Evolutionary conservation across 208 protist species (phyloP).

Genomic region (Kentomonas sorsogonicus): DNA sequence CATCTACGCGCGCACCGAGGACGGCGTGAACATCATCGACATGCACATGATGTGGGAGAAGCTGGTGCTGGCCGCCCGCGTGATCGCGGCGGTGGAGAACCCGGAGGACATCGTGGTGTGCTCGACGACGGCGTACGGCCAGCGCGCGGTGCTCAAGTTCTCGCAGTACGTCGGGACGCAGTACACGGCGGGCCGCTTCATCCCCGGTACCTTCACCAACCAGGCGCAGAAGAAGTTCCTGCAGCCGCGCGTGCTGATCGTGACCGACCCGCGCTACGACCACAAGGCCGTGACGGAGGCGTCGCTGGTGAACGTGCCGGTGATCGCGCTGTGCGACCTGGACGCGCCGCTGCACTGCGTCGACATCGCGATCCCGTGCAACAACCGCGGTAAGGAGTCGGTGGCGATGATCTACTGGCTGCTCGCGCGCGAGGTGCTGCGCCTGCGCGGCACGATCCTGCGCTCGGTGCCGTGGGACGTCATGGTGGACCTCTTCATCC

Average conservation of each 20-base stretch:
- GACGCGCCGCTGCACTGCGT: conserved; percentile 96
- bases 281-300: conserved; percentile 96
- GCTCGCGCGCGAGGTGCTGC: conserved; percentile 96
- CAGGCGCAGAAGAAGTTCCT: conserved; percentile 97
- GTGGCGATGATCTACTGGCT: conserved; percentile 99
- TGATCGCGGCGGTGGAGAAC: conserved; percentile 98
- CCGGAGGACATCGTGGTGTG: conserved; percentile 96
- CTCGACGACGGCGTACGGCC: conserved; percentile 92
- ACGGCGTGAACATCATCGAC: conserved; percentile 96
- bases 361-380: conserved; percentile 98
- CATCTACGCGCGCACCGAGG: conserved; percentile 86
- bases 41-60: conserved; percentile 99
- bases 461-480: conserved; percentile 95
- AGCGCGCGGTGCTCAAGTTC: conserved; percentile 98
- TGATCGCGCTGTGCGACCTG: conserved; percentile 98
- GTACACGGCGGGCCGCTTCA: conserved; percentile 94
- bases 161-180: conserved; percentile 91
- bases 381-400: conserved; percentile 94
- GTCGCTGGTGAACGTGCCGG: conserved; percentile 98
- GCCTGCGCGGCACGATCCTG: conserved; percentile 92
- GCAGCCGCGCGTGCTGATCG: conserved; percentile 97
- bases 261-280: conserved; percentile 97
- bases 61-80: conserved; percentile 96
- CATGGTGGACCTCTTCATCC: conserved; percentile 99
- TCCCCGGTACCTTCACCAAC: conserved; percentile 99